Conservation (phyloP, 2,329 filamentous ascomycete species). For the Lasiodiplodia sp. region DNA sequence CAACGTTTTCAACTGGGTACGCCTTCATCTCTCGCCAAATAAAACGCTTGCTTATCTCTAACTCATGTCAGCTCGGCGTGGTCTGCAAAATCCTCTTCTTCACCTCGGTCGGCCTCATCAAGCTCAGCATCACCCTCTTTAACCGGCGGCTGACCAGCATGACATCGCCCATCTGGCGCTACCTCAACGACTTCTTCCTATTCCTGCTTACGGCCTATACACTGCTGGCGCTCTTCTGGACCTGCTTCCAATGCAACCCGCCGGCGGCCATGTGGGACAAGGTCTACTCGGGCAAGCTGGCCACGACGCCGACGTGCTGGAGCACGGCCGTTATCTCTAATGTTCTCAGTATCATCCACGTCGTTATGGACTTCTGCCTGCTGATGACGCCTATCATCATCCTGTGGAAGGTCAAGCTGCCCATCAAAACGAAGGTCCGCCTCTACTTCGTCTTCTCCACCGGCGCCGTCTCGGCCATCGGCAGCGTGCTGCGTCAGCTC, state of each 20-base stretch:
- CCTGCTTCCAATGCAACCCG: constrained; percentile 41
- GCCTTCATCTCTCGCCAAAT: neutral
- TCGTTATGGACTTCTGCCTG: constrained; percentile 45
- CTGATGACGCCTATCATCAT: constrained; percentile 47
- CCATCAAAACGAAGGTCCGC: constrained; percentile 40
- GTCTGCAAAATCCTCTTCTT: constrained; percentile 40
- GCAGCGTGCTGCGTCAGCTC: constrained; percentile 30
- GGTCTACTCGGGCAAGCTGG: constrained; percentile 36
- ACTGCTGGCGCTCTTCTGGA: constrained; percentile 42
- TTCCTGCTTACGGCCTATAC: constrained; percentile 40
- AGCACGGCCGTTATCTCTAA: constrained; percentile 34
- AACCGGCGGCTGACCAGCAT: constrained; percentile 47
- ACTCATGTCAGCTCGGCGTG: constrained; percentile 32
- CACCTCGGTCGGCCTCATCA: constrained; percentile 44
- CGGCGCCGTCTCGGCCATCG: constrained; percentile 43
- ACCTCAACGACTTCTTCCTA: constrained; percentile 44
- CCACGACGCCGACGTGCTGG: constrained; percentile 35
- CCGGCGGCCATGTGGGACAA: constrained; percentile 40
- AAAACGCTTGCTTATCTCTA: neutral
- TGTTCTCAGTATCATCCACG: constrained; percentile 43
- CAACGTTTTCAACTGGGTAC: constrained; percentile 36
- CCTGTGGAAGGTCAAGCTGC: constrained; percentile 45
- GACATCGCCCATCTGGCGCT: constrained; percentile 39
- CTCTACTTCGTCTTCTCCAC: constrained; percentile 45
- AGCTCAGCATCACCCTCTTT: constrained; percentile 48